Evolutionary conservation across 169 alveolate species (phyloP).

Genomic region (Plasmodium sp.): DNA sequence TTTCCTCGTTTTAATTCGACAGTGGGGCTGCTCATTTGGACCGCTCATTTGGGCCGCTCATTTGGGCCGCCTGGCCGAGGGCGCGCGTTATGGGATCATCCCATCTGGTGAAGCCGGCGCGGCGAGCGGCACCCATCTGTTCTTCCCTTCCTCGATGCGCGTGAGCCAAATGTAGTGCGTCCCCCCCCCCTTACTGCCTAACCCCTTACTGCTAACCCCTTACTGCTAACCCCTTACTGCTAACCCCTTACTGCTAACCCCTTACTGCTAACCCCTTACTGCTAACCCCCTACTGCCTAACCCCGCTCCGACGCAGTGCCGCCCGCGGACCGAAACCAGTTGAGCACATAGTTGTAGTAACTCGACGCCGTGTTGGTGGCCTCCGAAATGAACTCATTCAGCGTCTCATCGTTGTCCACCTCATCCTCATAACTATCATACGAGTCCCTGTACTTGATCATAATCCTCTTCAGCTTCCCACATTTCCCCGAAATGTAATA

Average conservation of each 20-base stretch:
- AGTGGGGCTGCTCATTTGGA: neutral
- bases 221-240: too few species aligned
- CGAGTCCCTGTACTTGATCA: constrained; percentile 70
- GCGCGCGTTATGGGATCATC: neutral
- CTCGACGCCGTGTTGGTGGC: constrained; percentile 66
- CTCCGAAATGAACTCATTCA: constrained; percentile 67
- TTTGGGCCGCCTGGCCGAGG: neutral
- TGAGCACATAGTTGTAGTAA: constrained; percentile 55
- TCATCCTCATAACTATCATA: constrained; percentile 39
- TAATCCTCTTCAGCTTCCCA: constrained; percentile 42
- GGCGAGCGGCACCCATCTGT: neutral
- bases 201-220: too few species aligned
- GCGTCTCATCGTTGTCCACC: constrained; percentile 18
- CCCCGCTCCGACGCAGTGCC: neutral
- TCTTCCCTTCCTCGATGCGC: neutral
- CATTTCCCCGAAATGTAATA: constrained; percentile 51
- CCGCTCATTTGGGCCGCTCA: too few species aligned
- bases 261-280: too few species aligned
- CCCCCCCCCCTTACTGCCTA: neutral
- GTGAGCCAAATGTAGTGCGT: neutral
- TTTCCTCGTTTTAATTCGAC: neutral
- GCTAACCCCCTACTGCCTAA: neutral
- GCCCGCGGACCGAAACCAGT: constrained; percentile 58
- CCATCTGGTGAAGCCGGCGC: neutral
- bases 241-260: too few species aligned